Evolutionary conservation across 768 basidiomycete genomes (phyloP).

Genomic region (Lyophyllum semitale): DNA sequence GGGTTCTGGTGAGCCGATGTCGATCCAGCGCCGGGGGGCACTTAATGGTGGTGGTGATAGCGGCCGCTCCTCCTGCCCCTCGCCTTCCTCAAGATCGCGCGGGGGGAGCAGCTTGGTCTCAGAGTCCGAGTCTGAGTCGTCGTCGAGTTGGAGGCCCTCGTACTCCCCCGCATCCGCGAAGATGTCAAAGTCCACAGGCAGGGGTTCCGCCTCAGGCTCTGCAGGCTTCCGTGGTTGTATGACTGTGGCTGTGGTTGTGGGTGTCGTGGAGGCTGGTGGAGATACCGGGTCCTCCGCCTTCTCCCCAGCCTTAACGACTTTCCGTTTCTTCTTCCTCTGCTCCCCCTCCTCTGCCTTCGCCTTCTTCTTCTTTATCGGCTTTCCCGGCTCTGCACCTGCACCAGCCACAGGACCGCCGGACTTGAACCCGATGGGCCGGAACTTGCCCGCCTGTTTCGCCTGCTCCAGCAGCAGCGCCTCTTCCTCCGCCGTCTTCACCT

Average conservation of each 20-base stretch:
- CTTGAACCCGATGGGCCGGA: constrained; percentile 68
- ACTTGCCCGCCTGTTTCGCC: constrained; percentile 52
- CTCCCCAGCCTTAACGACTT: constrained; percentile 41
- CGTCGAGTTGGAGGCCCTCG: constrained; percentile 61
- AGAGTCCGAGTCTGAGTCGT: constrained; percentile 52
- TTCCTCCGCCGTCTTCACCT: constrained; percentile 23
- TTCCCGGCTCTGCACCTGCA: constrained; percentile 33
- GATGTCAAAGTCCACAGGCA: constrained; percentile 77
- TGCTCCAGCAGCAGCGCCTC: constrained; percentile 38
- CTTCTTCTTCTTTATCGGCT: constrained; percentile 57
- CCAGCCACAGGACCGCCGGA: constrained; percentile 53
- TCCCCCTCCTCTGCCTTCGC: constrained; percentile 38
- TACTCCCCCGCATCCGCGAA: constrained; percentile 88
- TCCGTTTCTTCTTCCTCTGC: constrained; percentile 65
- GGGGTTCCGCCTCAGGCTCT: constrained; percentile 36
- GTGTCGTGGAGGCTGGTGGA: constrained; percentile 1
- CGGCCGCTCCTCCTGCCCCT: not conserved
- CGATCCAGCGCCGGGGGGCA: constrained; percentile 46
- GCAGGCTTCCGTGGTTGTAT: constrained; percentile 10
- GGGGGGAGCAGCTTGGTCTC: constrained; percentile 34
- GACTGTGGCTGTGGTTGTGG: constrained; percentile 1
- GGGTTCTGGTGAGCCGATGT: constrained; percentile 33
- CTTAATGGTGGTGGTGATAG: not conserved
- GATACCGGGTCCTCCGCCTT: constrained; percentile 19
- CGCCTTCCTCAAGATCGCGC: constrained; percentile 1